Evolutionary conservation across 2,329 filamentous ascomycete species (phyloP).

Genomic region (Epichloe amarillans): DNA sequence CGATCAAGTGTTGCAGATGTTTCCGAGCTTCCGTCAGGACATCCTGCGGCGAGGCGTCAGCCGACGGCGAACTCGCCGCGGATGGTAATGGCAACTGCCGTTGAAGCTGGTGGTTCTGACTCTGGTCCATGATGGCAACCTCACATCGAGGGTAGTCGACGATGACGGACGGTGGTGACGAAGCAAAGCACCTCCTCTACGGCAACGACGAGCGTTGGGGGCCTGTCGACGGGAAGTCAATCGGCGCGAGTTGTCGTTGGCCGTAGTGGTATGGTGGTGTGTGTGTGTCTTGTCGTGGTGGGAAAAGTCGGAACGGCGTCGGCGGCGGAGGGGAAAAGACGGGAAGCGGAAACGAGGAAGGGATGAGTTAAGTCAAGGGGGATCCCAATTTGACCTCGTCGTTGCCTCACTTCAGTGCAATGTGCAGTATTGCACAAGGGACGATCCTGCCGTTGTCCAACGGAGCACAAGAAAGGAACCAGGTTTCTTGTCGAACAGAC

Average conservation of each 20-base stretch:
- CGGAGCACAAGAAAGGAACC: conserved; percentile 4
- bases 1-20: conserved; percentile 32
- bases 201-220: conserved; percentile 6
- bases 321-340: conserved; percentile 3
- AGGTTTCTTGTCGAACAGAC: conserved; percentile 3
- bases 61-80: conserved; percentile 9
- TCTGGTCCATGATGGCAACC: conserved; percentile 19
- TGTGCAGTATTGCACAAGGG: conserved; percentile 1
- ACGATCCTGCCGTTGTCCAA: conserved; percentile 6
- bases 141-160: conserved; percentile 15
- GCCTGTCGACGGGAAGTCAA: conserved; percentile 2
- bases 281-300: conserved; percentile 1
- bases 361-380: conserved; percentile 4
- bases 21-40: conserved; percentile 31
- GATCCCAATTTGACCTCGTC: not conserved
- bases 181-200: conserved; percentile 3
- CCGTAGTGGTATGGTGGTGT: conserved; percentile 1
- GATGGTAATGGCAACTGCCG: conserved; percentile 12
- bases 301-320: conserved; percentile 3
- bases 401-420: too few relatives aligned
- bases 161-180: conserved; percentile 8
- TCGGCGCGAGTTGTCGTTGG: conserved; percentile 4
- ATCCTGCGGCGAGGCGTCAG: conserved; percentile 27
- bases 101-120: conserved; percentile 15
- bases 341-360: conserved; percentile 8